phyloP scores from a whole-genome alignment of 176 grass and related monocot genomes.

The Thalia dealbata region DNA sequence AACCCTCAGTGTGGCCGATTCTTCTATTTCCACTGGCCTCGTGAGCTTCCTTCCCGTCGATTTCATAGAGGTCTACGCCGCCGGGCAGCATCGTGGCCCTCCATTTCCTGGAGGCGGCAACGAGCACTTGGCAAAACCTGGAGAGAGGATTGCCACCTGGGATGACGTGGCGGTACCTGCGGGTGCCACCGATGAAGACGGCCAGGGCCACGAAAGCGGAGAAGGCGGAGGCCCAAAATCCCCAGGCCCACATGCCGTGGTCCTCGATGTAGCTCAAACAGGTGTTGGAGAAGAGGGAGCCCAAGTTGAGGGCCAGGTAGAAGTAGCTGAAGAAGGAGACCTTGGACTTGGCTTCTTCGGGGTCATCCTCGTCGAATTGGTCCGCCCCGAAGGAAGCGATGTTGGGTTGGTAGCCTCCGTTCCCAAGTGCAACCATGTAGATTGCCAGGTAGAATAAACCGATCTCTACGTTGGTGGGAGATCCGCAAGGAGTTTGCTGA shows the following conservation, averaged over 20 bases:
- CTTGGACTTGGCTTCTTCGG: background rate
- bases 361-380: conserved; percentile 18
- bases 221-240: conserved; percentile 6
- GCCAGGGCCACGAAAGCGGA: background rate
- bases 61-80: background rate
- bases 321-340: conserved; percentile 20
- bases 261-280: conserved; percentile 10
- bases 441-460: conserved; percentile 3
- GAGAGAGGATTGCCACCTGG: conserved; percentile 3
- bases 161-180: conserved; percentile 5
- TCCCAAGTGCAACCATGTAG: conserved; percentile 13
- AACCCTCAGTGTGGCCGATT: background rate
- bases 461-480: background rate
- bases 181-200: background rate
- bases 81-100: background rate
- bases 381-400: conserved; percentile 13
- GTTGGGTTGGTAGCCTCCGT: conserved; percentile 17
- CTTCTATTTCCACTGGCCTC: conserved; percentile 2
- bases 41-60: background rate
- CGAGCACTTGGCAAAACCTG: conserved; percentile 9
- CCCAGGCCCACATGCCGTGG: conserved; percentile 12
- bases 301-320: conserved; percentile 17
- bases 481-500: background rate
- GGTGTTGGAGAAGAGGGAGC: conserved; percentile 17
- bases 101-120: conserved; percentile 12